Conservation (phyloP, 495 filamentous ascomycete genomes). For the Aspergillus baeticus region DNA sequence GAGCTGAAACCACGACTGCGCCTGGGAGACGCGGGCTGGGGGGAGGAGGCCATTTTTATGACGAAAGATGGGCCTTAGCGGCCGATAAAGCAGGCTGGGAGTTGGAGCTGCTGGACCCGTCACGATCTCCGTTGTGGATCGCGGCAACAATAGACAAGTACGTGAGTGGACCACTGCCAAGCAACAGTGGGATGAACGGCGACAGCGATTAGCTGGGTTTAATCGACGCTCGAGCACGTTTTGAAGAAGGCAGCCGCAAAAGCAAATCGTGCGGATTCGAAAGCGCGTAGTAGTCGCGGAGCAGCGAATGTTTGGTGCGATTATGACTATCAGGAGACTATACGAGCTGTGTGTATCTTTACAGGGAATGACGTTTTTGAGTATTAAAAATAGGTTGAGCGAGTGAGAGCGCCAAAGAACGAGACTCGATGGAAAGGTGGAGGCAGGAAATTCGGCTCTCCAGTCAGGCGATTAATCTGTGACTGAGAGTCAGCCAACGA, state of each 20-base stretch:
- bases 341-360: neutral
- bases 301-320: neutral
- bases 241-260: slow-evolving; percentile 10
- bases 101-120: slow-evolving; percentile 24
- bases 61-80: slow-evolving; percentile 32
- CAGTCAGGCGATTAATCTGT: slow-evolving; percentile 6
- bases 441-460: slow-evolving; percentile 12
- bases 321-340: slow-evolving; percentile 9
- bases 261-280: neutral
- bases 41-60: slow-evolving; percentile 43
- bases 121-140: slow-evolving; percentile 36
- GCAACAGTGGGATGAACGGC: slow-evolving; percentile 20
- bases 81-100: slow-evolving; percentile 27
- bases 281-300: neutral
- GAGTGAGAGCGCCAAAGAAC: slow-evolving; percentile 1
- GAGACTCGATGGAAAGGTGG: slow-evolving; percentile 1
- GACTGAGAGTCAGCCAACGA: slow-evolving; percentile 6
- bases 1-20: slow-evolving; percentile 63
- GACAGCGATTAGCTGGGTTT: neutral
- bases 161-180: slow-evolving; percentile 37
- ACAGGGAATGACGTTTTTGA: neutral
- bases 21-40: slow-evolving; percentile 27
- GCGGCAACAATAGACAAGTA: slow-evolving; percentile 19
- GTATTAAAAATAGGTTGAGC: neutral
- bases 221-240: slow-evolving; percentile 3